Base-by-base conservation (phyloP, 345 rosid genomes). In the Geranium brycei region DNA sequence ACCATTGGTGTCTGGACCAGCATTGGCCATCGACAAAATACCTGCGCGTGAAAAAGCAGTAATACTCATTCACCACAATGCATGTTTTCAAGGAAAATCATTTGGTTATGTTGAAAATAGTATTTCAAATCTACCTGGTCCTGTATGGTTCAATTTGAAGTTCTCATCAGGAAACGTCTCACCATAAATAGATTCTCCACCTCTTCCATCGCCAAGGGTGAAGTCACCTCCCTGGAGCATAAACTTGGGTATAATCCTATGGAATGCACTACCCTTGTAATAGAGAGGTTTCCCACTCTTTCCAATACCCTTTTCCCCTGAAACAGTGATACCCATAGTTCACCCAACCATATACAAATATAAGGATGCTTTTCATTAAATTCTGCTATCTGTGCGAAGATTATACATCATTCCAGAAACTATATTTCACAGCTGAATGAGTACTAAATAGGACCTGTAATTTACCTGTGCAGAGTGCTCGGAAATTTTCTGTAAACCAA, bases 211-310 rank as follows among this genome's bases (percentile, higher is more conserved):
- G 1, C 99, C 99, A 47, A 72, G 97, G 0, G 99, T 93, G 58
- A 93, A 93, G 60, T 93, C 99, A 69, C 99, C 99, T 60, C 99
- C 96, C 57, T 91, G 97, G 32, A 91, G 61, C 99, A 88, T 93
- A 67, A 93, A 93, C 75, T 85, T 83, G 17, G 99, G 96, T 68
- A 93, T 91, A 72, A 93, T 91, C 75, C 99, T 76, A 80, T 93
- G 99, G 74, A 93, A 88, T 23, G 68, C 17, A 65, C 95, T 90
- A 2, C 89, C 96, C 73, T 85, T 91, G 75, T 74, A 91, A 68
- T 88, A 95, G 16, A 93, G 87, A 16, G 92, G 86, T 41, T 93
- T 93, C 68, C 97, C 95, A 35, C 87, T 85, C 85, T 88, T 82
- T 59, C 99, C 99, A 31, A 77, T 67, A 31, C 97, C 99, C 59